Conservation (phyloP, 75 land plant species). For the Isoetes taiwanensis region DNA sequence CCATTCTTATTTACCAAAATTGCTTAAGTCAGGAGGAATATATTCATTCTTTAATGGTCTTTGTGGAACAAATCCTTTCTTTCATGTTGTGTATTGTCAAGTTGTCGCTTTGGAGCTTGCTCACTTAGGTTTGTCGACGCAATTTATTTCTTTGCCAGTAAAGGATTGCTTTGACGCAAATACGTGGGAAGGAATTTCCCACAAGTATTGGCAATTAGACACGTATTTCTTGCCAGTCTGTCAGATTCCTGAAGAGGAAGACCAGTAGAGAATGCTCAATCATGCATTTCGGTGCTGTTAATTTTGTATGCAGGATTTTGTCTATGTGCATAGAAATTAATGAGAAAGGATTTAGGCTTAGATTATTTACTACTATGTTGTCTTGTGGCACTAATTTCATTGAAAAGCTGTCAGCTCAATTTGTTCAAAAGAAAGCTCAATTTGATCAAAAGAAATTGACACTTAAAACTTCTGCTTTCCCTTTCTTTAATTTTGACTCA, state of each 20-base stretch:
- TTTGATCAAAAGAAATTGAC: no score
- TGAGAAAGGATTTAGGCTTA: no score
- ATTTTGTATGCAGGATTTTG: no score
- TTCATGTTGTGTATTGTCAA: constrained; percentile 95
- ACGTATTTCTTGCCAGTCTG: constrained; percentile 88
- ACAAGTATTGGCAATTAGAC: constrained; percentile 97
- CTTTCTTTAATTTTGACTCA: no score
- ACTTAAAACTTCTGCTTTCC: no score
- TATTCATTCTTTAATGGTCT: constrained; percentile 95
- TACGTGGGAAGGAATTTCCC: constrained; percentile 80
- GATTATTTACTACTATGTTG: no score
- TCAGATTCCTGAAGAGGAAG: constrained; percentile 29
- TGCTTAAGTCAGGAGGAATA: constrained; percentile 79
- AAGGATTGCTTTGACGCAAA: constrained; percentile 77
- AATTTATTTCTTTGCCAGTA: constrained; percentile 85
- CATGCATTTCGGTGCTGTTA: no score
- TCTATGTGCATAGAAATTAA: no score
- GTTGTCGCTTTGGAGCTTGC: constrained; percentile 79
- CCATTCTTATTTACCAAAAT: constrained; percentile 61
- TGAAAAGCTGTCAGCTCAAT: no score
- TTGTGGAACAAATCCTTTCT: constrained; percentile 89
- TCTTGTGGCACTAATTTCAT: no score
- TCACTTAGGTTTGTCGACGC: constrained; percentile 62
- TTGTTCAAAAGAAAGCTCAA: no score
- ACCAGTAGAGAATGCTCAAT: background rate